Percentiles rank a stretch among this genome's conserved stretches.
These are phyloP conservation scores for Linderniella brevidens DNA, from an alignment of 257 asterid species.

Conservation along the genomic window DNA sequence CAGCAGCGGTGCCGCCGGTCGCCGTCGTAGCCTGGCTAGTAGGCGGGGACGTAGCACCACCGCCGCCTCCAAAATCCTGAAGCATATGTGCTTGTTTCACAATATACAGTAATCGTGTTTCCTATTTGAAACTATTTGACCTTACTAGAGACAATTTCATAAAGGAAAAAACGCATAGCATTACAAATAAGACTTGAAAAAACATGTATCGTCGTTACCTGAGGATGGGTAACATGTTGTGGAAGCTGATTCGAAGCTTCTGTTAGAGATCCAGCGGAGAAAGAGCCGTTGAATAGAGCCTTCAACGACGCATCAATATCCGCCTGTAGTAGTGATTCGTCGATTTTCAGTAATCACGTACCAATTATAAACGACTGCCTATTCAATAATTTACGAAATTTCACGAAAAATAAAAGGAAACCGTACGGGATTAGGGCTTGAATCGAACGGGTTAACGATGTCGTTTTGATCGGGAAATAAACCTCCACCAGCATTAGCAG, in stretches of 20 bases:
- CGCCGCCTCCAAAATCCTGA: too few relatives aligned
- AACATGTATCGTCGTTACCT: conserved; percentile 17
- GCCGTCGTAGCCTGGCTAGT: conserved; percentile 13
- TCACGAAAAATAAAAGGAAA: background rate
- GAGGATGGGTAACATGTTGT: conserved; percentile 44
- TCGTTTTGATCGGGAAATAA: too few relatives aligned
- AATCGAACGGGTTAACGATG: conserved; percentile 14
- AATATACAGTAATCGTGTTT: too few relatives aligned
- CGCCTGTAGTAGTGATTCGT: conserved; percentile 26
- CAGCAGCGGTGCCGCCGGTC: conserved; percentile 37
- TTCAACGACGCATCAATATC: conserved; percentile 41
- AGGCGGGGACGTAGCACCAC: too few relatives aligned
- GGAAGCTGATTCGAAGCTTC: conserved; percentile 36
- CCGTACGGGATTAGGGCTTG: conserved; percentile 30
- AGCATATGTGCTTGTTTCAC: too few relatives aligned
- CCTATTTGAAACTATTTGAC: too few relatives aligned
- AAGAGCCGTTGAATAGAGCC: conserved; percentile 36
- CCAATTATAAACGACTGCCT: too few relatives aligned
- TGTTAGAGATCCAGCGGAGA: conserved; percentile 48
- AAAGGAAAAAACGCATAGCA: too few relatives aligned
- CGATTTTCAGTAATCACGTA: background rate
- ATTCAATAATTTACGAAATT: conserved; percentile 3
- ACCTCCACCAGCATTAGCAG: too few relatives aligned
- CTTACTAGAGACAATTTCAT: too few relatives aligned
- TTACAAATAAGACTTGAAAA: too few relatives aligned